These are phyloP conservation scores for Castanea mollissima DNA, from an alignment of 306 rosid genomes.

Conservation along the genomic window DNA sequence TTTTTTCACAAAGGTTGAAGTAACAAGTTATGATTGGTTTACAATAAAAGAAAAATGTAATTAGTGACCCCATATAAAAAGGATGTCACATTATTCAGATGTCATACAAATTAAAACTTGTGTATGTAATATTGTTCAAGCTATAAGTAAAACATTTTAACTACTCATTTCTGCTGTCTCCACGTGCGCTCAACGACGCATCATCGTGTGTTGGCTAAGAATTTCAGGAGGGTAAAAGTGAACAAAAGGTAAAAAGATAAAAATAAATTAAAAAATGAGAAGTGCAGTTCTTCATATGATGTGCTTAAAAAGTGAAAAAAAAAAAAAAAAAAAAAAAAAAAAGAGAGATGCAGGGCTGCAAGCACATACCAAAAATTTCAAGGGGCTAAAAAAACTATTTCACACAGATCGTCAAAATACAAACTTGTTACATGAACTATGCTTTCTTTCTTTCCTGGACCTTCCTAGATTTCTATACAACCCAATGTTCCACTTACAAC, in stretches of 20 bases:
- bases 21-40: too few relatives aligned
- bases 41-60: too few relatives aligned
- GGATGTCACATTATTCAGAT: too few relatives aligned
- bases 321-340: neutral
- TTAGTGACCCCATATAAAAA: too few relatives aligned
- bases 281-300: neutral
- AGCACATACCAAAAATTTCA: too few relatives aligned
- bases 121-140: too few relatives aligned
- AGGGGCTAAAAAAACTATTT: constrained; percentile 16
- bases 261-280: neutral
- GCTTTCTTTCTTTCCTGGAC: constrained; percentile 25
- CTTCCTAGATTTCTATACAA: constrained; percentile 44
- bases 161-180: neutral
- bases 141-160: neutral
- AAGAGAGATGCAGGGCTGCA: neutral
- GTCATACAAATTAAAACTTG: too few relatives aligned
- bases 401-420: constrained; percentile 30
- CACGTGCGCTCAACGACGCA: neutral
- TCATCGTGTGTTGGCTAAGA: neutral
- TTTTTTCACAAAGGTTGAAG: too few relatives aligned
- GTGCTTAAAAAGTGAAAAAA: neutral
- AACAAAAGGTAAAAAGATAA: too few relatives aligned
- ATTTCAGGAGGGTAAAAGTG: too few relatives aligned
- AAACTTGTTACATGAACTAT: constrained; percentile 25
- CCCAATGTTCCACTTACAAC: constrained; percentile 27